Evolutionary conservation across 345 rosid species (phyloP), one percentile per base, ranked within the genome.

Genomic region (Pistacia atlantica): DNA sequence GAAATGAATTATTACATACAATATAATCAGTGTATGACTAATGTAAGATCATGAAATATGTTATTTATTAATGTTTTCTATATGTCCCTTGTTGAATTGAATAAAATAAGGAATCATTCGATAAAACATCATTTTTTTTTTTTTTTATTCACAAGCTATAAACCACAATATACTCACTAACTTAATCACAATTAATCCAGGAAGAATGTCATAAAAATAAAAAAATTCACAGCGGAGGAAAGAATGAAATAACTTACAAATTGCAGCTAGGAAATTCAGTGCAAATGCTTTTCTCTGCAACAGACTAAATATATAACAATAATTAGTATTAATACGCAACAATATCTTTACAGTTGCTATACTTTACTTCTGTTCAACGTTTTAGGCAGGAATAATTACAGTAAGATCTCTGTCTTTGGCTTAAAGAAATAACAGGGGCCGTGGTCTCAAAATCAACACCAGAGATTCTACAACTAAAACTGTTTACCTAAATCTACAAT

Each of bases 201-300:
- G 46, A 54, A 31, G 14, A 48, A 75, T 57, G 74, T 80, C 75
- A 63, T 64, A 82, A 69, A 25, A 4, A 49, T 55, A 77, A 31
- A 65, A 65, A n/a, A 79, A 57, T 59, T 56, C 76, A 65, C 22
- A 60, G 35, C 18, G 73, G 38, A 49, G 65, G 13, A 13, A 80
- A 76, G 73, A 70, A 51, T 60, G 58, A 75, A 83, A 78, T 22
- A 75, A 90, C 97, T 91, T 87, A 95, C 98, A 64, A 81, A 56
- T 66, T 86, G 85, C 80, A 83, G 80, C 87, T 83, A 70, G 98
- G 98, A 77, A 95, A 76, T 79, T 91, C 94, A 73, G 83, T 83
- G 77, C 79, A 45, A 78, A 95, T 86, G 69, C 79, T 52, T 88
- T 86, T 89, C 74, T 82, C 98, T 80, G 93, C 92, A 68, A 91